Percentiles rank a stretch among this genome's conserved stretches.
Conservation (phyloP, 345 rosid genomes). For the Bruguiera parviflora region DNA sequence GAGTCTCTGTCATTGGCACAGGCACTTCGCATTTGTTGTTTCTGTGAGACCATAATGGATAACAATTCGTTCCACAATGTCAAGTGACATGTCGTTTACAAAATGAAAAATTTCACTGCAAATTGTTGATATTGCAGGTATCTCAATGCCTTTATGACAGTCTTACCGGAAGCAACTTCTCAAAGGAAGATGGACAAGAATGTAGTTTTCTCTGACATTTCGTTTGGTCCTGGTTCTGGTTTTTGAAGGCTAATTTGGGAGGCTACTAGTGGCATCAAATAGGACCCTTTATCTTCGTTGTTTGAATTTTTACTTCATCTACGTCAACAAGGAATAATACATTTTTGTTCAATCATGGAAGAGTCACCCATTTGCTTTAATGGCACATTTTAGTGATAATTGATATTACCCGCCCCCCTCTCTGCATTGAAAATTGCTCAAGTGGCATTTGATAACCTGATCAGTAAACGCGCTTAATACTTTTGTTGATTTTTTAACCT, state of each 20-base stretch:
- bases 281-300: background rate
- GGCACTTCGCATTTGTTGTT: background rate
- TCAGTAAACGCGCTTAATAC: too few species aligned
- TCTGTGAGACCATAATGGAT: background rate
- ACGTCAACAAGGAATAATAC: constrained; percentile 10
- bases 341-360: constrained; percentile 2
- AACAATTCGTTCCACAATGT: background rate
- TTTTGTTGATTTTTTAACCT: too few species aligned
- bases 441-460: too few species aligned
- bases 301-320: background rate
- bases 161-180: constrained; percentile 4
- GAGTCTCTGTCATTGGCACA: background rate
- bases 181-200: constrained; percentile 1
- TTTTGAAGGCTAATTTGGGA: background rate
- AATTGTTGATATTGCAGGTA: constrained; percentile 29
- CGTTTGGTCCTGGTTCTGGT: background rate
- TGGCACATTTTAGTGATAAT: background rate
- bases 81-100: background rate
- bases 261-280: background rate
- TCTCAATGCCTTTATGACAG: constrained; percentile 49
- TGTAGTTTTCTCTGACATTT: background rate
- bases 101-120: background rate
- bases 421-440: background rate
- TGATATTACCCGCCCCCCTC: background rate
- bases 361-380: background rate